These are phyloP conservation scores for Acidomyces sp. DNA, from an alignment of 495 filamentous ascomycete genomes.

Conservation along the genomic window DNA sequence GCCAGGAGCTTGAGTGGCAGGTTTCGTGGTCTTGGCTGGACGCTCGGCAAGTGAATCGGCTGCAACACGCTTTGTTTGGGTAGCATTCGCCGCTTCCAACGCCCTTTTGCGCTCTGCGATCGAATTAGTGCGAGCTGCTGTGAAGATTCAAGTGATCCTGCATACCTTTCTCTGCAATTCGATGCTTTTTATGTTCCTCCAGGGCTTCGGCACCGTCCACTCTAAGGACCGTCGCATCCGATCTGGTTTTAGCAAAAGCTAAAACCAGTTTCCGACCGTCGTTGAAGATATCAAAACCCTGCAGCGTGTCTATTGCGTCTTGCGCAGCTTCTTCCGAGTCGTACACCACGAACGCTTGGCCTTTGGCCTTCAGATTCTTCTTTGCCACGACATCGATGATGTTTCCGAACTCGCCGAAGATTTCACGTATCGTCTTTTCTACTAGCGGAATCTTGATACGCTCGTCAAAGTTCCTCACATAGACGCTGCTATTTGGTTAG, in stretches of 20 bases:
- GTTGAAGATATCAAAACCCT: conserved; percentile 90
- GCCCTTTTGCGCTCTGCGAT: conserved; percentile 78
- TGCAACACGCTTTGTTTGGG: conserved; percentile 65
- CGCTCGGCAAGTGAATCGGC: conserved; percentile 38
- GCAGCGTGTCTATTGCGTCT: conserved; percentile 73
- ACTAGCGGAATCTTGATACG: conserved; percentile 70
- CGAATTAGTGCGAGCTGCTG: conserved; percentile 5
- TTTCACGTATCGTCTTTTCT: conserved; percentile 55
- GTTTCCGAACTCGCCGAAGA: conserved; percentile 85
- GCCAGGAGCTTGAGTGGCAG: conserved; percentile 52
- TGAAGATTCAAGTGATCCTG: too few relatives aligned
- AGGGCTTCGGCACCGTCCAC: conserved; percentile 67
- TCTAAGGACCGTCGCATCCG: conserved; percentile 71
- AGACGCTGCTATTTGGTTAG: too few relatives aligned
- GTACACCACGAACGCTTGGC: conserved; percentile 94
- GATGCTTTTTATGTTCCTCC: conserved; percentile 71
- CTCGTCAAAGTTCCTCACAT: conserved; percentile 74
- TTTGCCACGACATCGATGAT: conserved; percentile 89
- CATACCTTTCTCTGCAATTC: conserved; percentile 81
- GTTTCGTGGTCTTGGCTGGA: conserved; percentile 53
- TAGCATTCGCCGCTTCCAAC: conserved; percentile 56
- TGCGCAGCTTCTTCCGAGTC: conserved; percentile 62
- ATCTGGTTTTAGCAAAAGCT: conserved; percentile 70
- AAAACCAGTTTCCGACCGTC: conserved; percentile 86
- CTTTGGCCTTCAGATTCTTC: conserved; percentile 80